Percentiles rank a stretch among this genome's conserved stretches.
Evolutionary conservation across 1,284 basidiomycete genomes (phyloP).

Genomic region (Ganoderma lucidum): DNA sequence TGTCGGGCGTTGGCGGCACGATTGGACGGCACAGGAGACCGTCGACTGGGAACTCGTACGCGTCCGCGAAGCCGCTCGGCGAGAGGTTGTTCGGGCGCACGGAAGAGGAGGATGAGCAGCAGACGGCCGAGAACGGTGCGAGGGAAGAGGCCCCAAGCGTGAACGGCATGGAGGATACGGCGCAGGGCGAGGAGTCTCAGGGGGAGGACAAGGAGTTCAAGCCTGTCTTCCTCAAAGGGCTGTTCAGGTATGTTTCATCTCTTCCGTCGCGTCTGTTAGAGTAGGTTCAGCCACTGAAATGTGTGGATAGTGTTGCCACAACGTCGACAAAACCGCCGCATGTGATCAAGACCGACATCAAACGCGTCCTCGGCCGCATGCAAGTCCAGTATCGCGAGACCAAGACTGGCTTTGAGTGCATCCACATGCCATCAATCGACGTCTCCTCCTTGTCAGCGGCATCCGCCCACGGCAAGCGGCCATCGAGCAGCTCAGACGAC

Average conservation of each 20-base stretch:
- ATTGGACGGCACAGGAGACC: constrained; percentile 72
- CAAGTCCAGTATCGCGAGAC: constrained; percentile 94
- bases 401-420: constrained; percentile 94
- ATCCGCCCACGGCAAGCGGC: constrained; percentile 51
- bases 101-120: constrained; percentile 53
- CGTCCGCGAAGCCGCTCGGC: constrained; percentile 48
- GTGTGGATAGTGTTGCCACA: constrained; percentile 79
- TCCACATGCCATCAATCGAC: constrained; percentile 94
- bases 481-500: constrained; percentile 58
- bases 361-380: constrained; percentile 90
- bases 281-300: constrained; percentile 5
- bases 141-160: constrained; percentile 37
- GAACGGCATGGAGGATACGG: constrained; percentile 41
- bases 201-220: constrained; percentile 76
- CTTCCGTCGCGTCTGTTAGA: background rate
- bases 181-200: constrained; percentile 37
- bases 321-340: constrained; percentile 91
- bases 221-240: constrained; percentile 88
- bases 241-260: constrained; percentile 74
- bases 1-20: constrained; percentile 59
- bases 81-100: constrained; percentile 60
- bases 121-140: constrained; percentile 48
- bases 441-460: constrained; percentile 69
- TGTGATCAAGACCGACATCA: constrained; percentile 86
- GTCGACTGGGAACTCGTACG: constrained; percentile 63